Conservation (phyloP, 176 grass and related monocot genomes). For the Ampelocalamus luodianensis region DNA sequence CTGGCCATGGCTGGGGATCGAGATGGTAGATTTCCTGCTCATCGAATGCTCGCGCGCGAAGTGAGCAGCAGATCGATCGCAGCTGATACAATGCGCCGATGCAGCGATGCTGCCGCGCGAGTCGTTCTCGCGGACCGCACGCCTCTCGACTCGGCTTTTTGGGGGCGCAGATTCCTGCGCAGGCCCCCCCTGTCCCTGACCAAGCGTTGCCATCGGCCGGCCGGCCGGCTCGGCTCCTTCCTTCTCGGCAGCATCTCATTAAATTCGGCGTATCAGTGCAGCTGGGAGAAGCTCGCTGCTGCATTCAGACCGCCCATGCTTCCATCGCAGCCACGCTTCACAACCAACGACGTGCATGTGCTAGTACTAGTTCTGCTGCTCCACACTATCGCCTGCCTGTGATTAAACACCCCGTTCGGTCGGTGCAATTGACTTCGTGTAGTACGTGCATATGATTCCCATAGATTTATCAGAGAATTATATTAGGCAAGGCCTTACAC, state of each 20-base stretch:
- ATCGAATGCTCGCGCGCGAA: conserved; percentile 1
- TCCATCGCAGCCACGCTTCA: neutral
- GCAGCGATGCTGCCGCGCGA: neutral
- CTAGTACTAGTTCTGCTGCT: neutral
- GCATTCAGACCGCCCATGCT: neutral
- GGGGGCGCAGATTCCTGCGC: neutral
- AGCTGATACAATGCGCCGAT: neutral
- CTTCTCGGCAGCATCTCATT: neutral
- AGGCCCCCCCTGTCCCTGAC: neutral
- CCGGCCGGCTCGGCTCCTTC: neutral
- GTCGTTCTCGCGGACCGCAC: conserved; percentile 8
- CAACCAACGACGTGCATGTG: neutral
- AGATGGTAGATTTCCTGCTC: neutral
- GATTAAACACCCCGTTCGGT: neutral
- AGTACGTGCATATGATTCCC: neutral
- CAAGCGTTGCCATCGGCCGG: neutral
- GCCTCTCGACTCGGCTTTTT: neutral
- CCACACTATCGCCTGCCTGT: neutral
- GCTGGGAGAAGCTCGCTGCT: neutral
- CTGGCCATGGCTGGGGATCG: neutral
- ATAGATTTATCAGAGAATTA: neutral
- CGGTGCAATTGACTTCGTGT: neutral
- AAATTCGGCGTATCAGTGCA: neutral
- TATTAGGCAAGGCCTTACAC: too few species aligned
- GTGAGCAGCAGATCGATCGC: neutral